Evolutionary conservation across 2,329 filamentous ascomycete genomes (phyloP), one percentile per base, ranked within the genome.

Genomic region (Aspergillus sp.): DNA sequence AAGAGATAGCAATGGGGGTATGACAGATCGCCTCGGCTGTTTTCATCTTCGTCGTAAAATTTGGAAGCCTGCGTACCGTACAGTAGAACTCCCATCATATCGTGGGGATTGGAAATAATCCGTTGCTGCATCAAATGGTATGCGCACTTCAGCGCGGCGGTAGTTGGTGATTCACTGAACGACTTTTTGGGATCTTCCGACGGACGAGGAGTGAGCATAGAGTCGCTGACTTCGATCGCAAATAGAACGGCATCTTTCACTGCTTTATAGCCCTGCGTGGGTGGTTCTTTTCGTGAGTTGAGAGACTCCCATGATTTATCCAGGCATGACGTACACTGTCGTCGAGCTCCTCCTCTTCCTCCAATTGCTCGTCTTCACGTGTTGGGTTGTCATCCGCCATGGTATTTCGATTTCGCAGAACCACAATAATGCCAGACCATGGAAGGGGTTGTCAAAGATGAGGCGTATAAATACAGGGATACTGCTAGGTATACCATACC

Each of bases 231-330:
- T 64, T 97, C 88, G 64, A 99, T 96, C 13, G 91, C 93, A 68
- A 99, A 93, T 20, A 99, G 80, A n/a, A 97, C 83, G n/a, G 94
- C 94, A 84, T 99, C 94, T 75, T 96, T 96, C 67, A 92, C 87
- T 1, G 87, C 82, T 76, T 92, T 95, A 77, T 94, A 99, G 71
- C 85, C 86, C 90, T 93, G 61, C 8, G 19, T 32, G 22, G 14
- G n/a, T 46, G 26, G n/a, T 36, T 13, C 44, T 16, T 17, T 17
- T 14, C 17, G n/a, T 26, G 6, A 17, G 46, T 55, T 30, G 26
- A 30, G 26, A 30, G 22, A 22, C 22, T 22, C 26, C 10, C 26
- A 11, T 30, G 26, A 11, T 11, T 30, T 7, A 11, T 9, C 26
- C 26, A 30, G 20, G 46, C 8, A 45, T 35, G 48, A 55, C 62